Evolutionary conservation across 345 rosid species (phyloP).

Genomic region (Stellera chamaejasme): DNA sequence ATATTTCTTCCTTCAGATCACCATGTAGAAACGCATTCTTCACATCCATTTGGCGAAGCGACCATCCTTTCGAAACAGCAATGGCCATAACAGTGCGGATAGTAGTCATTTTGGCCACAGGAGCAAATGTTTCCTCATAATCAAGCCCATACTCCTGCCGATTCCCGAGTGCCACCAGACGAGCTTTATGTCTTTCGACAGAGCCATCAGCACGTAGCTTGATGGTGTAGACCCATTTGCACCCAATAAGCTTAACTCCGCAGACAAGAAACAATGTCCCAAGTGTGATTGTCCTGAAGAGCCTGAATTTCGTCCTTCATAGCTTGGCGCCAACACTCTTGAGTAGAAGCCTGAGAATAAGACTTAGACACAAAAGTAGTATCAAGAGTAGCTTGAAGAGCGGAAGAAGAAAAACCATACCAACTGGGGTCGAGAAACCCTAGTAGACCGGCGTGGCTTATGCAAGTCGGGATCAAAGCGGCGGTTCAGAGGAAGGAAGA

Average conservation of each 20-base stretch:
- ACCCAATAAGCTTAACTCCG: neutral
- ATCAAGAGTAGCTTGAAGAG: neutral
- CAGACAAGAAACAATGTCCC: neutral
- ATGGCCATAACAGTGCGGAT: neutral
- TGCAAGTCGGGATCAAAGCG: neutral
- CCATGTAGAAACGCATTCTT: conserved; percentile 1
- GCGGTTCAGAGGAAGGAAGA: neutral
- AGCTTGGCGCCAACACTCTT: neutral
- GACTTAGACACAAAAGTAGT: neutral
- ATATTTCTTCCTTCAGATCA: too few species aligned
- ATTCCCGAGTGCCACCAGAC: neutral
- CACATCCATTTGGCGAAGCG: neutral
- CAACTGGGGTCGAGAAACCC: neutral
- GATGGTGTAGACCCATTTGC: conserved; percentile 2
- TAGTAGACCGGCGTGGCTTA: neutral
- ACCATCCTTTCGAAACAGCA: neutral
- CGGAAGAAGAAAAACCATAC: neutral
- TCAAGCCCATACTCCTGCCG: neutral
- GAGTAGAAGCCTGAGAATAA: neutral
- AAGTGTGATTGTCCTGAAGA: conserved; percentile 3
- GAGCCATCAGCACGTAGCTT: neutral
- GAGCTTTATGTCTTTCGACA: neutral
- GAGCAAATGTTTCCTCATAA: conserved; percentile 8
- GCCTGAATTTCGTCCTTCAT: conserved; percentile 5
- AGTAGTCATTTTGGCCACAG: conserved; percentile 1